Conservation (phyloP, 163 green algal species). For the Coccomyxa subellipsoidea region DNA sequence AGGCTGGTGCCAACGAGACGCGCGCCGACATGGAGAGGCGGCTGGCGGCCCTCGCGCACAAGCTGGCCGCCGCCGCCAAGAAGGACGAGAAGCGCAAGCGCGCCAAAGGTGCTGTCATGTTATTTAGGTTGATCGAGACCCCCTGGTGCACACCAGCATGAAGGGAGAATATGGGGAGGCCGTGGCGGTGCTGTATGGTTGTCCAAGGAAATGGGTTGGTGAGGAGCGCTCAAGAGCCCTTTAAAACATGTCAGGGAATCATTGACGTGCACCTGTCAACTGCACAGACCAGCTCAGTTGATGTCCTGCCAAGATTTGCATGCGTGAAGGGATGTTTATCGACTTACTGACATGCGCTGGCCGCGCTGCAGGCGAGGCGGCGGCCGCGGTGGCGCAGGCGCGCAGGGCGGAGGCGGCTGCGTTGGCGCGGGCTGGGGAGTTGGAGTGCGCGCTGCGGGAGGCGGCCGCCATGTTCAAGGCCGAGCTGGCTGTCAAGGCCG, state of each 20-base stretch:
- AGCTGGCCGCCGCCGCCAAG: background rate
- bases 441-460: constrained; percentile 37
- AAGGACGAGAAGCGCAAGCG: background rate
- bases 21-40: constrained; percentile 19
- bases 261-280: too few relatives aligned
- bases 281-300: too few relatives aligned
- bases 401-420: background rate
- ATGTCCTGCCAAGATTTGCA: too few relatives aligned
- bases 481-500: constrained; percentile 39
- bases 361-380: background rate
- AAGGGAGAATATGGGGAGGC: too few relatives aligned
- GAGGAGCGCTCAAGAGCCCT: too few relatives aligned
- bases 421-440: constrained; percentile 9
- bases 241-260: too few relatives aligned
- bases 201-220: too few relatives aligned
- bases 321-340: too few relatives aligned
- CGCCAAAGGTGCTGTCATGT: background rate
- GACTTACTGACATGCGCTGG: too few relatives aligned
- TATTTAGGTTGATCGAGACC: too few relatives aligned
- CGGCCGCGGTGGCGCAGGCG: background rate
- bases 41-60: constrained; percentile 22
- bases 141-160: too few relatives aligned
- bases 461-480: constrained; percentile 42
- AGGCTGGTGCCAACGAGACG: constrained; percentile 7
- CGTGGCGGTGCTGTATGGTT: too few relatives aligned